Conservation (phyloP, 352 stramenopile genomes). For the Phytophthora quininea region DNA sequence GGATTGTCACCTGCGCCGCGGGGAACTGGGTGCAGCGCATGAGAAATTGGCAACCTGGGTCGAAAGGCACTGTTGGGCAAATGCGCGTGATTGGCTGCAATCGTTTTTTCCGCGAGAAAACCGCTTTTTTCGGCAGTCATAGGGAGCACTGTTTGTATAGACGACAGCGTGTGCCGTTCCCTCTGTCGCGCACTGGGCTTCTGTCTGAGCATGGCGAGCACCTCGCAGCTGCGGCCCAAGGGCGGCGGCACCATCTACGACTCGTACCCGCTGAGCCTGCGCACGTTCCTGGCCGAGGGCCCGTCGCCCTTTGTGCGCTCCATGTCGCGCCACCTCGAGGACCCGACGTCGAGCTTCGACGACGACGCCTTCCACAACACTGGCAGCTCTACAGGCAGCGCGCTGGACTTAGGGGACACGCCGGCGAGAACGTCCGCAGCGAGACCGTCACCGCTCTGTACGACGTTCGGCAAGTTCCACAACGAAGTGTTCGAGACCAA, state of each 20-base stretch:
- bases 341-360: slow-evolving; percentile 24
- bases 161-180: slow-evolving; percentile 1
- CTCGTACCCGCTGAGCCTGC: slow-evolving; percentile 65
- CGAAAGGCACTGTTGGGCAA: too few relatives aligned
- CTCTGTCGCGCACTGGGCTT: slow-evolving; percentile 38
- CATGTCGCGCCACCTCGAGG: slow-evolving; percentile 8
- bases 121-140: not conserved
- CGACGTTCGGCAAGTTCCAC: slow-evolving; percentile 74
- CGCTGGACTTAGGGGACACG: slow-evolving; percentile 25
- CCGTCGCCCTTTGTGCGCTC: slow-evolving; percentile 40
- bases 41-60: too few relatives aligned
- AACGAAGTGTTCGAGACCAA: slow-evolving; percentile 81
- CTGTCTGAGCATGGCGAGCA: slow-evolving; percentile 23
- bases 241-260: slow-evolving; percentile 62
- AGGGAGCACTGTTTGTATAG: not conserved
- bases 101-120: too few relatives aligned
- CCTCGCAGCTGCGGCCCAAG: slow-evolving; percentile 11
- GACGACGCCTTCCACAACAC: slow-evolving; percentile 43
- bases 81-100: too few relatives aligned
- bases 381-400: slow-evolving; percentile 24
- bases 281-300: slow-evolving; percentile 25
- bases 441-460: slow-evolving; percentile 41
- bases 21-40: too few relatives aligned
- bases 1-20: too few relatives aligned
- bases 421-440: slow-evolving; percentile 4